Conservation (phyloP, 495 filamentous ascomycete genomes). For the Cladorrhinum samala region DNA sequence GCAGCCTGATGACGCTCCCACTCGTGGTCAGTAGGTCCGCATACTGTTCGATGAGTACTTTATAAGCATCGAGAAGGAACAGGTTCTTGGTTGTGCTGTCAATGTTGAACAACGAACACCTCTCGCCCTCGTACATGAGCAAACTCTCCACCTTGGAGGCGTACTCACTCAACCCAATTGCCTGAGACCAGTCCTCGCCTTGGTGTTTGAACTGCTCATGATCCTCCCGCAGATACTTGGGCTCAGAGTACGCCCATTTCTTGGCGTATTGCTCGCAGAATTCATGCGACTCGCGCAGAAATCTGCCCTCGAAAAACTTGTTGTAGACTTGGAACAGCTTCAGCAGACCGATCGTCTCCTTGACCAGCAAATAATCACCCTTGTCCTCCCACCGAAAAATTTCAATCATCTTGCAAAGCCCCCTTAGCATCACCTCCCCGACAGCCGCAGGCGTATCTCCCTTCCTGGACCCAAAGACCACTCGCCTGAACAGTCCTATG, state of each 20-base stretch:
- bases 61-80: constrained; percentile 63
- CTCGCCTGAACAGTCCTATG: constrained; percentile 53
- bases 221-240: constrained; percentile 60
- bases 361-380: constrained; percentile 51
- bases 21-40: constrained; percentile 55
- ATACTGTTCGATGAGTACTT: constrained; percentile 56
- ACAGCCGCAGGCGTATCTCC: constrained; percentile 28
- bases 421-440: constrained; percentile 54
- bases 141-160: constrained; percentile 58
- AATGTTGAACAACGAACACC: constrained; percentile 73
- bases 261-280: constrained; percentile 64
- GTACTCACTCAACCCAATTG: constrained; percentile 59
- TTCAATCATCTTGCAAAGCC: constrained; percentile 68
- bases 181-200: constrained; percentile 53
- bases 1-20: constrained; percentile 58
- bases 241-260: constrained; percentile 46
- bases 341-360: constrained; percentile 70
- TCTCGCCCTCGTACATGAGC: constrained; percentile 61
- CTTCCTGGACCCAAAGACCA: constrained; percentile 40
- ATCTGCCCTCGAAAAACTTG: constrained; percentile 67
- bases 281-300: constrained; percentile 57
- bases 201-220: constrained; percentile 58
- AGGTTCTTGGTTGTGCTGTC: constrained; percentile 74
- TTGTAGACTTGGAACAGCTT: constrained; percentile 74
- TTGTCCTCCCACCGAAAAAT: constrained; percentile 56